Percentiles rank a stretch among this genome's conserved stretches.
These are phyloP conservation scores for Dioszegia crocea DNA, from an alignment of 768 basidiomycete genomes.

Conservation along the genomic window DNA sequence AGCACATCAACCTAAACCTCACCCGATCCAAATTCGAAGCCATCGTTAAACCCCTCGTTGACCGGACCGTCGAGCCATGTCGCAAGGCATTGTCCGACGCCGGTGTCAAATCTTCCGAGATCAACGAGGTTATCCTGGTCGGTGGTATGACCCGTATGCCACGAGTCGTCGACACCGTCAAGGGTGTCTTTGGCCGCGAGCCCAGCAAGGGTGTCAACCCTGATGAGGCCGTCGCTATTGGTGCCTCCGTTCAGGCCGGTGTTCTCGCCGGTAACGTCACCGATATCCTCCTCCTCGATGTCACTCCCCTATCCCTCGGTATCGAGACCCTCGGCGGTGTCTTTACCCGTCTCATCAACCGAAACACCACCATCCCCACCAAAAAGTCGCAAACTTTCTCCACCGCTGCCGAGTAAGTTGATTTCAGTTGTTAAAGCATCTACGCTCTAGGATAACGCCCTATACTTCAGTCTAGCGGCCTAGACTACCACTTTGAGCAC, in stretches of 20 bases:
- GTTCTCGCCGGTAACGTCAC: constrained; percentile 94
- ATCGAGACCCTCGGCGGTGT: constrained; percentile 95
- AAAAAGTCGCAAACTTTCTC: constrained; percentile 99
- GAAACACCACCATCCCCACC: constrained; percentile 98
- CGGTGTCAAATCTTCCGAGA: constrained; percentile 83
- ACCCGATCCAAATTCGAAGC: constrained; percentile 84
- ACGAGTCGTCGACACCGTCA: constrained; percentile 87
- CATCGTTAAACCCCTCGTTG: constrained; percentile 74
- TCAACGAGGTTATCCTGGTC: constrained; percentile 95
- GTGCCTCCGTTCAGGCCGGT: constrained; percentile 96
- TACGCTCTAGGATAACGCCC: not conserved
- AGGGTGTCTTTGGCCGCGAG: constrained; percentile 87
- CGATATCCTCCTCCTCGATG: constrained; percentile 71
- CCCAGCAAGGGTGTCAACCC: constrained; percentile 99
- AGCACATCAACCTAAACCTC: constrained; percentile 92
- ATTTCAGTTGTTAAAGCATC: not conserved
- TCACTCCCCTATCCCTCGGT: constrained; percentile 72
- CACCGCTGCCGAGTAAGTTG: constrained; percentile 75
- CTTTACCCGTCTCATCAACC: constrained; percentile 97
- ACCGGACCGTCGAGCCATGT: constrained; percentile 90
- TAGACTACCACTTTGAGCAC: no score
- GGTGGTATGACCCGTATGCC: constrained; percentile 99
- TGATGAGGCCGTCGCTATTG: constrained; percentile 97
- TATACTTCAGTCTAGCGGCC: no score
- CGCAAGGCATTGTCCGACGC: constrained; percentile 95